Conservation (phyloP, 139 green algal genomes). For the Closterium sp. region DNA sequence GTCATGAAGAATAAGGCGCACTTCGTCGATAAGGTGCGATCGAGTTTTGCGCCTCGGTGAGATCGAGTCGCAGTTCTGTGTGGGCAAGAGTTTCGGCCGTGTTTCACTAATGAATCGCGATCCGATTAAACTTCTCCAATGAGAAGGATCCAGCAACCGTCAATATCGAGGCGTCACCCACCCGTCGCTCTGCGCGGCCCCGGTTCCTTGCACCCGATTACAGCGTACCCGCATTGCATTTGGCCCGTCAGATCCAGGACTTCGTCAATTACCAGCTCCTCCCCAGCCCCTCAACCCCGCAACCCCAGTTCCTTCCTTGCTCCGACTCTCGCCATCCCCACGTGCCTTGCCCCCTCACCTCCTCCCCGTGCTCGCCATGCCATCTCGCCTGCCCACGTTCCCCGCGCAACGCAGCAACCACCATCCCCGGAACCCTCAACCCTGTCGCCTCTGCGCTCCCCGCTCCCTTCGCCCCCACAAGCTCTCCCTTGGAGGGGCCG, state of each 20-base stretch:
- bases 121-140: too few relatives aligned
- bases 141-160: neutral
- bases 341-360: too few relatives aligned
- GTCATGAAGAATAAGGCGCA: constrained; percentile 66
- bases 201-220: neutral
- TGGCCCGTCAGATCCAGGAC: too few relatives aligned
- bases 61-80: neutral
- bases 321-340: too few relatives aligned
- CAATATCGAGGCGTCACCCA: neutral
- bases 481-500: too few relatives aligned
- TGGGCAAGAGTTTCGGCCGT: too few relatives aligned
- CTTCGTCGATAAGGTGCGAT: constrained; percentile 65
- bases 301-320: too few relatives aligned
- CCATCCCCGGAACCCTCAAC: too few relatives aligned
- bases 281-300: neutral
- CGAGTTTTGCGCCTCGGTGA: neutral
- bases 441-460: too few relatives aligned
- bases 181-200: neutral
- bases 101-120: too few relatives aligned
- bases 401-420: too few relatives aligned
- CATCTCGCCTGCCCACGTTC: neutral
- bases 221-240: neutral
- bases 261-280: neutral
- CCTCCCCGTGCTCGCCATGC: neutral
- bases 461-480: neutral